A percentile compares a stretch with the other conserved stretches of the same genome.
Evolutionary conservation across 257 asterid species (phyloP).

Genomic region (Hygrophila difformis): DNA sequence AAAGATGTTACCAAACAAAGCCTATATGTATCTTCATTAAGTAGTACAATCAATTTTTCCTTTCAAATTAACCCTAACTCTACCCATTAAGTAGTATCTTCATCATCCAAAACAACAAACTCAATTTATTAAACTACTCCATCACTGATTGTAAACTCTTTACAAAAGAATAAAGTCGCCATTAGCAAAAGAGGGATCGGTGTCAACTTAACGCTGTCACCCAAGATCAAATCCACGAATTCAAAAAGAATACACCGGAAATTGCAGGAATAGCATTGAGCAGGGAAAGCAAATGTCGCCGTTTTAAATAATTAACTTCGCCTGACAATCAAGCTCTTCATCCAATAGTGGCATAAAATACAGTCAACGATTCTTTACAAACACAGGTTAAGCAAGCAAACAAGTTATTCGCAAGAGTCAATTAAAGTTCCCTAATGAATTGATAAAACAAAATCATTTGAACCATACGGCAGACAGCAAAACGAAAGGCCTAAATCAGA

Average conservation of each 20-base stretch:
- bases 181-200: not conserved
- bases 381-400: not conserved
- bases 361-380: not conserved
- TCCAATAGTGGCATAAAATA: no score
- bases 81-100: slow-evolving; percentile 1
- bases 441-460: no score
- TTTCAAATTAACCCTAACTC: not conserved
- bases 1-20: no score
- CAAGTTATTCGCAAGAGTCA: no score
- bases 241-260: not conserved
- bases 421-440: no score
- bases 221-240: slow-evolving; percentile 5
- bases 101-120: slow-evolving; percentile 13
- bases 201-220: slow-evolving; percentile 4
- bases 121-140: not conserved
- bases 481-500: no score
- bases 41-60: not conserved
- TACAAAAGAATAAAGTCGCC: not conserved
- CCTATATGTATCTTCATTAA: no score
- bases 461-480: no score
- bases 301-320: no score
- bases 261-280: not conserved
- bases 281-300: not conserved
- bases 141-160: not conserved
- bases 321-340: no score